phyloP scores from a whole-genome alignment of 495 filamentous ascomycete species.

The Aspergillus coremiiformis region DNA sequence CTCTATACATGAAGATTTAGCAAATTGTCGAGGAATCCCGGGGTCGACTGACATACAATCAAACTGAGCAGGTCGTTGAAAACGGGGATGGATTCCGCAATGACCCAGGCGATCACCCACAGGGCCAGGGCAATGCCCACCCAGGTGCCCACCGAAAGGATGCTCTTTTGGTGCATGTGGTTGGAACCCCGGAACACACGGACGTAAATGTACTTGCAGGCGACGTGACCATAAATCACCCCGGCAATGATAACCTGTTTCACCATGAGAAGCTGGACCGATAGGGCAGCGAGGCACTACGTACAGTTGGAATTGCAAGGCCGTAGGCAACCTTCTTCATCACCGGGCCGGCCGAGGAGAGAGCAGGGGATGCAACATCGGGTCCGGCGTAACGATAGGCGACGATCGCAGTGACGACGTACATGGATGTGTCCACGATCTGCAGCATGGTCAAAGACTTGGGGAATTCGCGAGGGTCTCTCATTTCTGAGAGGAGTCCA shows the following conservation, averaged over 20 bases:
- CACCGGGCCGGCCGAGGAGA: slow-evolving; percentile 52
- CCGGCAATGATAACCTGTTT: slow-evolving; percentile 29
- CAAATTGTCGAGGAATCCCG: neutral
- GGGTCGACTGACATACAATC: slow-evolving; percentile 24
- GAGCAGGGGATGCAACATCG: slow-evolving; percentile 61
- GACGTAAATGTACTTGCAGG: slow-evolving; percentile 58
- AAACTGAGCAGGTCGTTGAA: slow-evolving; percentile 59
- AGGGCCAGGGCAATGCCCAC: slow-evolving; percentile 46
- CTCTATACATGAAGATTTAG: slow-evolving; percentile 20
- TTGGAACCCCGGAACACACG: slow-evolving; percentile 50
- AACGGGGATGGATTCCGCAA: slow-evolving; percentile 65
- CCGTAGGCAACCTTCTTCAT: slow-evolving; percentile 68
- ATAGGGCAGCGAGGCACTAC: neutral
- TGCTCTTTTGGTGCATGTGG: slow-evolving; percentile 49
- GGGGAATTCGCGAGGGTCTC: slow-evolving; percentile 54
- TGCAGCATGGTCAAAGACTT: slow-evolving; percentile 61
- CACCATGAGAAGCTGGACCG: neutral
- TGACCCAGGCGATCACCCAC: slow-evolving; percentile 60
- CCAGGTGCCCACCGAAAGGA: slow-evolving; percentile 46
- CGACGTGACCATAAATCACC: slow-evolving; percentile 55
- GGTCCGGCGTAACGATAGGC: slow-evolving; percentile 69
- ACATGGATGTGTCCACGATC: slow-evolving; percentile 56
- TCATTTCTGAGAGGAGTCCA: slow-evolving; percentile 68
- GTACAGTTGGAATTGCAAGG: slow-evolving; percentile 61
- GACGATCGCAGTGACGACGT: slow-evolving; percentile 38